These are phyloP conservation scores for Pulveroboletus ravenelii DNA, from an alignment of 768 basidiomycete genomes.

Conservation along the genomic window DNA sequence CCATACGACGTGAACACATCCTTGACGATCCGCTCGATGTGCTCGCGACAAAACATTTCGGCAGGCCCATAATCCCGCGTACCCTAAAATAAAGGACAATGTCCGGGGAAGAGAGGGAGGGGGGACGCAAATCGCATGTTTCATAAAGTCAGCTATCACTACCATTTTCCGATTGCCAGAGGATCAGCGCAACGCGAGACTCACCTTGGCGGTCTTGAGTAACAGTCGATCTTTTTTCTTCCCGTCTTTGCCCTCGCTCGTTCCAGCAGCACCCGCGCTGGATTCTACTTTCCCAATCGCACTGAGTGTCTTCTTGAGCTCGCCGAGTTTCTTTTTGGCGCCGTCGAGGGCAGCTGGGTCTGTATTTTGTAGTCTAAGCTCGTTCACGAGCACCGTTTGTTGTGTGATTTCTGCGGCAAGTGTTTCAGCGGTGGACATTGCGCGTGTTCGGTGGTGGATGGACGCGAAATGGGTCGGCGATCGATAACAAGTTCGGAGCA, in stretches of 20 bases:
- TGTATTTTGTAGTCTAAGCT: constrained; percentile 53
- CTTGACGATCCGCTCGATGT: constrained; percentile 85
- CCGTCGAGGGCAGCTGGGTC: constrained; percentile 51
- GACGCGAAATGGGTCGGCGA: constrained; percentile 18
- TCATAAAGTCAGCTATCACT: neutral
- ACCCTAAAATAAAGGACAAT: constrained; percentile 47
- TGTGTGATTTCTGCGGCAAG: constrained; percentile 52
- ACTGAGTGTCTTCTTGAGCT: constrained; percentile 57
- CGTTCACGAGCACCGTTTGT: constrained; percentile 56
- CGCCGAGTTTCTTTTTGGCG: constrained; percentile 63
- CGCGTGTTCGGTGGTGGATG: constrained; percentile 15
- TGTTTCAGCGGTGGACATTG: constrained; percentile 40
- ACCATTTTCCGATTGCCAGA: neutral
- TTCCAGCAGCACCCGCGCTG: constrained; percentile 32
- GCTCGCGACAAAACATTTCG: constrained; percentile 88
- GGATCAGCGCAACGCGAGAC: constrained; percentile 16
- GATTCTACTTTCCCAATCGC: constrained; percentile 33
- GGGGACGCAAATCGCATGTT: neutral
- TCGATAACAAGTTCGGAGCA: constrained; percentile 33
- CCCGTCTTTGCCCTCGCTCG: constrained; percentile 35
- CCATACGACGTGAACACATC: constrained; percentile 86
- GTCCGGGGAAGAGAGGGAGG: too few species aligned
- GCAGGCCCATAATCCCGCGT: constrained; percentile 91
- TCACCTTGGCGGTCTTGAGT: constrained; percentile 92
- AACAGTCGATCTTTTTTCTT: constrained; percentile 69